Evolutionary conservation across 2,329 filamentous ascomycete genomes (phyloP).

Genomic region (Cladosporium sp.): DNA sequence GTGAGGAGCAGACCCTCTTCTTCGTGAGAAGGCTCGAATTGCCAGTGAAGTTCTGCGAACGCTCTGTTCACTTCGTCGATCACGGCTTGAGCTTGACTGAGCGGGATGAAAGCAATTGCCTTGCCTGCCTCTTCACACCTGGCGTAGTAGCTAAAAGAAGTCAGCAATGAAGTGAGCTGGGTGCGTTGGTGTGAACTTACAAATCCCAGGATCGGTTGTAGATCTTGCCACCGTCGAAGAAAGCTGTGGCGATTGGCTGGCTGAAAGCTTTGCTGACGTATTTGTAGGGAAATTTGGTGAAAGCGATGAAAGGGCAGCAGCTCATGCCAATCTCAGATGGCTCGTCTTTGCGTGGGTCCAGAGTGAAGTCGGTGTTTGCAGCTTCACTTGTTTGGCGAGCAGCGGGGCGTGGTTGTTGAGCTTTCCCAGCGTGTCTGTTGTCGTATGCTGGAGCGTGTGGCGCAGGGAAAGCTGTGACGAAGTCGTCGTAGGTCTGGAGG

Average conservation of each 20-base stretch:
- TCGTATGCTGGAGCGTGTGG: background rate
- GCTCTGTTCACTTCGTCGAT: constrained; percentile 63
- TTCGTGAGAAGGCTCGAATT: constrained; percentile 57
- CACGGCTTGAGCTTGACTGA: constrained; percentile 64
- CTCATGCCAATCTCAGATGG: constrained; percentile 34
- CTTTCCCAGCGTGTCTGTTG: background rate
- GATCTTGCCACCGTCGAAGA: constrained; percentile 61
- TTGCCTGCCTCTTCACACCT: constrained; percentile 38
- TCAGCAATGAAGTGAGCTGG: constrained; percentile 17
- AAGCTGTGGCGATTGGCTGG: constrained; percentile 53
- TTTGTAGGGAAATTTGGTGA: constrained; percentile 59
- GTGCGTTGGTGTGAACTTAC: constrained; percentile 54
- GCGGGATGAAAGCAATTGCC: constrained; percentile 67
- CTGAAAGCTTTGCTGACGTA: constrained; percentile 54
- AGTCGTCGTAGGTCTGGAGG: constrained; percentile 4
- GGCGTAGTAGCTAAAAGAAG: constrained; percentile 30
- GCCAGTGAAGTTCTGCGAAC: constrained; percentile 55
- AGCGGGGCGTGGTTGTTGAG: background rate
- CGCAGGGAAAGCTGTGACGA: background rate
- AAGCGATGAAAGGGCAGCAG: constrained; percentile 46
- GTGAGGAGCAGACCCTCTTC: constrained; percentile 59
- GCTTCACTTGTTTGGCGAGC: background rate
- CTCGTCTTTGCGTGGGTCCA: constrained; percentile 34
- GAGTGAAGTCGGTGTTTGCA: constrained; percentile 14
- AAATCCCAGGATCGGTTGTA: constrained; percentile 70